These are phyloP conservation scores for Diaporthe helianthi DNA, from an alignment of 2,329 filamentous ascomycete genomes.

Conservation along the genomic window DNA sequence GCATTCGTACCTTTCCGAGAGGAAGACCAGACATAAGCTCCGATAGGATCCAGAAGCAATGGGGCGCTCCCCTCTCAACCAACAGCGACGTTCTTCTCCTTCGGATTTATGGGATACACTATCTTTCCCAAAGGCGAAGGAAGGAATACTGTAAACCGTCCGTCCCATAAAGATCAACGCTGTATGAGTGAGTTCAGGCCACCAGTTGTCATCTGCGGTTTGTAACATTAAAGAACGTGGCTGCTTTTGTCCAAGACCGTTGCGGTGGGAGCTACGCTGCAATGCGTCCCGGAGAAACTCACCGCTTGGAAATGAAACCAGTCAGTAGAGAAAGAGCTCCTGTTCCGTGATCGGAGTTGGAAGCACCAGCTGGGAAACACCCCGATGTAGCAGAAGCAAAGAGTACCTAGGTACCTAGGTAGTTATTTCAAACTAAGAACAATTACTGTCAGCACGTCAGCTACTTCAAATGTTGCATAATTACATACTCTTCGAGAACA, in stretches of 20 bases:
- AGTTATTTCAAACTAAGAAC: too few species aligned
- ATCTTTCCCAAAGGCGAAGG: background rate
- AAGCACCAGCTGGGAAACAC: background rate
- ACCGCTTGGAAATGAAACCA: background rate
- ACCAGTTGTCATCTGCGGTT: too few species aligned
- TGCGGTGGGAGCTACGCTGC: too few species aligned
- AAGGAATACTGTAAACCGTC: too few species aligned
- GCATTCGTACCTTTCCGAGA: constrained; percentile 7
- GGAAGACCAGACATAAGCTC: background rate
- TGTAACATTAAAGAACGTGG: too few species aligned
- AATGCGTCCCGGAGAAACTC: background rate
- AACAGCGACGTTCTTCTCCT: background rate
- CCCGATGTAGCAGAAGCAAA: background rate
- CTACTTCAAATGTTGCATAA: background rate
- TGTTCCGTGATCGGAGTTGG: background rate
- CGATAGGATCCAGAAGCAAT: background rate
- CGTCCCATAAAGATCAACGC: background rate
- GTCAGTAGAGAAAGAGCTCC: background rate
- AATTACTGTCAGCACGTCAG: background rate
- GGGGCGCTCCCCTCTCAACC: background rate
- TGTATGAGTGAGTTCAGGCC: background rate
- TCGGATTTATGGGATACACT: background rate
- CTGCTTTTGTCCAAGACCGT: background rate
- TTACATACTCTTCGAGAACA: background rate
- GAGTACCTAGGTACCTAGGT: too few species aligned